Percentiles rank a stretch among this genome's conserved stretches.
These are phyloP conservation scores for Skeletonema marinoi DNA, from an alignment of 108 stramenopile species.

Conservation along the genomic window DNA sequence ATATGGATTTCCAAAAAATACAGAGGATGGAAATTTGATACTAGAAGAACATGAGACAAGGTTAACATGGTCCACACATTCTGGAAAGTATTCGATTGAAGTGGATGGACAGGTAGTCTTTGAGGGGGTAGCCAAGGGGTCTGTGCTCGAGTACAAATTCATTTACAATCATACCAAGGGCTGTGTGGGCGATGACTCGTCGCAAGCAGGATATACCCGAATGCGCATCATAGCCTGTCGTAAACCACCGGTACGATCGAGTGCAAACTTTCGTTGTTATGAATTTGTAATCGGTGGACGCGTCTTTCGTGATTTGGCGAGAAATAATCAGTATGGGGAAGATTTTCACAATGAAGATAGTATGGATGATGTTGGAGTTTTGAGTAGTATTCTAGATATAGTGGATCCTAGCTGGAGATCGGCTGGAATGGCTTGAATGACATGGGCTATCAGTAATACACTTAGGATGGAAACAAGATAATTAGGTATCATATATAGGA, in stretches of 20 bases:
- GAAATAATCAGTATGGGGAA: neutral
- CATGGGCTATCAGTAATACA: too few species aligned
- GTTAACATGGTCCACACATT: slow-evolving; percentile 42
- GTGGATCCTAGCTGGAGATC: slow-evolving; percentile 39
- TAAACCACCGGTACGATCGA: slow-evolving; percentile 33
- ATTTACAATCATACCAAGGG: slow-evolving; percentile 27
- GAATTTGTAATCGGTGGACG: slow-evolving; percentile 35
- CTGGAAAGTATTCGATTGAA: slow-evolving; percentile 25
- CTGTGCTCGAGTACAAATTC: slow-evolving; percentile 39
- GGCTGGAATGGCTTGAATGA: neutral
- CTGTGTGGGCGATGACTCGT: slow-evolving; percentile 6
- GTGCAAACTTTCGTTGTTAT: slow-evolving; percentile 44
- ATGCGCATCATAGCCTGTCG: slow-evolving; percentile 42
- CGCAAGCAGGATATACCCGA: neutral
- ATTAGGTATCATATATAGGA: too few species aligned
- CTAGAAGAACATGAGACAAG: slow-evolving; percentile 25
- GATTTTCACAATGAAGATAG: slow-evolving; percentile 29
- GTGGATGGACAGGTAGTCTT: slow-evolving; percentile 35
- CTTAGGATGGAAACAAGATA: too few species aligned
- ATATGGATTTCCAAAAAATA: slow-evolving; percentile 20
- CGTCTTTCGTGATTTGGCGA: slow-evolving; percentile 24
- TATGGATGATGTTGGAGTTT: slow-evolving; percentile 14
- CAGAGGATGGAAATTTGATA: neutral
- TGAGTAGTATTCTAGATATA: slow-evolving; percentile 36
- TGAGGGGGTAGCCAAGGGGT: slow-evolving; percentile 18